Evolutionary conservation across 2,329 filamentous ascomycete genomes (phyloP).

Genomic region (Pseudocercospora cruenta): DNA sequence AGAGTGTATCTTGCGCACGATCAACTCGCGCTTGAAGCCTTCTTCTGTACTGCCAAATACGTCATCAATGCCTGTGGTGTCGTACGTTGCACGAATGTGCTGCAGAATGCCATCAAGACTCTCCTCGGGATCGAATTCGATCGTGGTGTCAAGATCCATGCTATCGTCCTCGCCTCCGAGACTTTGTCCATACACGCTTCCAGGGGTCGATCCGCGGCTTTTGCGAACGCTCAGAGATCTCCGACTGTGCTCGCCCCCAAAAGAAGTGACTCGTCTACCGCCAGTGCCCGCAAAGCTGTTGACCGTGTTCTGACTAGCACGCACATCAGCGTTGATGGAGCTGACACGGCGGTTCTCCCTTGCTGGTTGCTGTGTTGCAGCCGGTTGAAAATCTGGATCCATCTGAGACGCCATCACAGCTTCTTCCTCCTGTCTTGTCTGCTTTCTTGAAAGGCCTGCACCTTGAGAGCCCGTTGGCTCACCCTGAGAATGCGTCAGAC

Average conservation of each 20-base stretch:
- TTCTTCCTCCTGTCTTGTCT: conserved; percentile 44
- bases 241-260: conserved; percentile 68
- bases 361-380: conserved; percentile 50
- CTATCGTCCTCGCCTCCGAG: conserved; percentile 37
- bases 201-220: conserved; percentile 61
- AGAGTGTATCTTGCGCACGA: conserved; percentile 40
- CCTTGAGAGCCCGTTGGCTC: conserved; percentile 28
- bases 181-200: conserved; percentile 43
- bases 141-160: conserved; percentile 40
- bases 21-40: conserved; percentile 39
- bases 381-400: conserved; percentile 51
- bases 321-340: conserved; percentile 69
- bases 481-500: conserved; percentile 37
- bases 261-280: conserved; percentile 70
- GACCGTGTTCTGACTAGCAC: conserved; percentile 43
- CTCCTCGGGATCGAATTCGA: conserved; percentile 34
- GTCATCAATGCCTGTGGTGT: conserved; percentile 36
- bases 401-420: conserved; percentile 54
- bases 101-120: conserved; percentile 33
- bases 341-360: conserved; percentile 79
- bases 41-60: conserved; percentile 38
- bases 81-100: conserved; percentile 36
- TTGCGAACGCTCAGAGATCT: conserved; percentile 59
- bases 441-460: conserved; percentile 31
- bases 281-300: conserved; percentile 54